phyloP scores from a whole-genome alignment of 495 filamentous ascomycete genomes.

The Podospora pseudopauciseta region DNA sequence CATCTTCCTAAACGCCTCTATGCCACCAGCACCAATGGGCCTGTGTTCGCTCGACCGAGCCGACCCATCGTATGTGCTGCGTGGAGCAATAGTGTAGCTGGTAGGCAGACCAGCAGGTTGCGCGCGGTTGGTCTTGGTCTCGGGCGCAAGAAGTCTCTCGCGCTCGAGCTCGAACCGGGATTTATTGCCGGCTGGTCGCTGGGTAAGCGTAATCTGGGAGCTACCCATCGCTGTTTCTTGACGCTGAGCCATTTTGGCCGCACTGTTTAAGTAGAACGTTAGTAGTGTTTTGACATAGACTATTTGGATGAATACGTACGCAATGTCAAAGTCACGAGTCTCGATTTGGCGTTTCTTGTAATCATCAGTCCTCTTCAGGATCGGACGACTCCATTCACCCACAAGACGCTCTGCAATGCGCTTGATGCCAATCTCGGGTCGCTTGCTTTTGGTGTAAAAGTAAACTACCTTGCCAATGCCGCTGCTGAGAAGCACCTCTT shows the following conservation, averaged over 20 bases:
- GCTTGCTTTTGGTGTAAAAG: constrained; percentile 94
- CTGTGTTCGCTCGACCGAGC: constrained; percentile 40
- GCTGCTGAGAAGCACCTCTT: constrained; percentile 81
- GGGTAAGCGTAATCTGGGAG: constrained; percentile 45
- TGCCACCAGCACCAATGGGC: constrained; percentile 67
- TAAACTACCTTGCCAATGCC: constrained; percentile 93
- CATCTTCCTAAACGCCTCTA: constrained; percentile 80
- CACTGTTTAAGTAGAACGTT: constrained; percentile 37
- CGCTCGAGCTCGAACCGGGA: constrained; percentile 59
- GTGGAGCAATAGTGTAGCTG: constrained; percentile 79
- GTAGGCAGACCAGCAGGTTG: constrained; percentile 63
- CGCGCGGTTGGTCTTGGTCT: constrained; percentile 66
- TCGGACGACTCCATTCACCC: constrained; percentile 94
- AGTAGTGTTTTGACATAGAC: constrained; percentile 32
- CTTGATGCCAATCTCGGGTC: constrained; percentile 81
- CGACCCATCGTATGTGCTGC: constrained; percentile 49
- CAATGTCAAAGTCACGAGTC: constrained; percentile 51
- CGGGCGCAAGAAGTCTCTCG: constrained; percentile 66
- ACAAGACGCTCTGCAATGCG: constrained; percentile 84
- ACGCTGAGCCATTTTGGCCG: constrained; percentile 47
- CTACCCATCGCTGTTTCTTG: constrained; percentile 35
- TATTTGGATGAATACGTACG: constrained; percentile 36
- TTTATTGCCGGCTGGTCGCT: constrained; percentile 41
- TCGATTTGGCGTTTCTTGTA: constrained; percentile 75
- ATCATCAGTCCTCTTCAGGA: constrained; percentile 87